Evolutionary conservation across 345 rosid genomes (phyloP).

Genomic region (Capsella bursapastoris): DNA sequence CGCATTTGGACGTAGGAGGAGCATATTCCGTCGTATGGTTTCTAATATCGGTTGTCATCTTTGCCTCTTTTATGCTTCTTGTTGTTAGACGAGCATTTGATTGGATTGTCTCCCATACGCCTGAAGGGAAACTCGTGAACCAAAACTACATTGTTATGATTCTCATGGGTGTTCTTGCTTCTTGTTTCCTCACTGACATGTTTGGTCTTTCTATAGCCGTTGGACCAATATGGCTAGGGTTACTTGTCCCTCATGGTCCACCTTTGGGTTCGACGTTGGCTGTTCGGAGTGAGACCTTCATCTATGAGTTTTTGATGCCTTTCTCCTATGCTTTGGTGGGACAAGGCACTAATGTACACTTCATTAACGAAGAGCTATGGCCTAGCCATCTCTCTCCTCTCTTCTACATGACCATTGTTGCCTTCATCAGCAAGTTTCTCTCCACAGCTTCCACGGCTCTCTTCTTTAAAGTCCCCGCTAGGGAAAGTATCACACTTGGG

Average conservation of each 20-base stretch:
- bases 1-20: constrained; percentile 44
- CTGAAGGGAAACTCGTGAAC: constrained; percentile 58
- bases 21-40: constrained; percentile 43
- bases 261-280: constrained; percentile 65
- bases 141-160: constrained; percentile 54
- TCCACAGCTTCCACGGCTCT: constrained; percentile 38
- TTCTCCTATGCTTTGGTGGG: constrained; percentile 63
- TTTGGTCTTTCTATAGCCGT: constrained; percentile 65
- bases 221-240: constrained; percentile 72
- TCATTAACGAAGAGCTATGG: constrained; percentile 51
- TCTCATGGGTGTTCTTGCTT: constrained; percentile 52
- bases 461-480: constrained; percentile 47
- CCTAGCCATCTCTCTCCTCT: constrained; percentile 48
- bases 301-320: constrained; percentile 64
- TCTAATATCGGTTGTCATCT: constrained; percentile 32
- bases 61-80: constrained; percentile 36
- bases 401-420: constrained; percentile 45
- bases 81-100: constrained; percentile 41
- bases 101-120: constrained; percentile 61
- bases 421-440: constrained; percentile 50
- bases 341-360: constrained; percentile 50
- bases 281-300: constrained; percentile 58
- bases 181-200: constrained; percentile 68
- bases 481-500: constrained; percentile 62
- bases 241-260: constrained; percentile 68